phyloP scores from a whole-genome alignment of 2,329 filamentous ascomycete species.

The Ceratocystis destructans region DNA sequence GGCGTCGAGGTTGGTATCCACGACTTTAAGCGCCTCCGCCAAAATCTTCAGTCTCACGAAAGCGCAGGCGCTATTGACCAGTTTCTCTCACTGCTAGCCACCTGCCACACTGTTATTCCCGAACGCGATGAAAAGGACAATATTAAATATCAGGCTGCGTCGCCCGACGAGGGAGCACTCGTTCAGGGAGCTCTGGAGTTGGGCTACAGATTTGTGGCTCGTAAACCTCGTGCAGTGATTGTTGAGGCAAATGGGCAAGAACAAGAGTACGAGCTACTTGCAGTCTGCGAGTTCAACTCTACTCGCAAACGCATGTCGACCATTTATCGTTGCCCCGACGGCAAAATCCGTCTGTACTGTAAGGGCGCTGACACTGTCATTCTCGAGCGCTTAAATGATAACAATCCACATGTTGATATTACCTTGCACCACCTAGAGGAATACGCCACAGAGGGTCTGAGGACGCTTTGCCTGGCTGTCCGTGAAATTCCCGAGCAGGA shows the following conservation, averaged over 20 bases:
- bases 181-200: slow-evolving; percentile 78
- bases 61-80: slow-evolving; percentile 50
- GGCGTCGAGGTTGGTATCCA: slow-evolving; percentile 66
- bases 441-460: slow-evolving; percentile 88
- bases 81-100: slow-evolving; percentile 74
- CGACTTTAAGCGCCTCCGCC: slow-evolving; percentile 61
- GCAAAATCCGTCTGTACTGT: slow-evolving; percentile 83
- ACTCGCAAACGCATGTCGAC: slow-evolving; percentile 96
- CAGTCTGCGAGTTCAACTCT: slow-evolving; percentile 91
- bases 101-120: slow-evolving; percentile 94
- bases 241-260: slow-evolving; percentile 62
- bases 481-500: slow-evolving; percentile 83
- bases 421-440: slow-evolving; percentile 95
- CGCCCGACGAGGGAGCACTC: slow-evolving; percentile 90
- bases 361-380: slow-evolving; percentile 98
- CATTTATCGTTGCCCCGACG: slow-evolving; percentile 91
- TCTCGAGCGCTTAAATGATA: slow-evolving; percentile 68
- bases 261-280: slow-evolving; percentile 76
- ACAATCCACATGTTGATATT: slow-evolving; percentile 77
- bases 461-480: slow-evolving; percentile 89
- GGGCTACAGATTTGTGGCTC: slow-evolving; percentile 79
- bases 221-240: slow-evolving; percentile 78
- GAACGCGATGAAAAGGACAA: slow-evolving; percentile 67
- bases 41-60: slow-evolving; percentile 49
- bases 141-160: slow-evolving; percentile 97